These are phyloP conservation scores for Cyamopsis tetragonoloba DNA, from an alignment of 306 rosid genomes.

Conservation along the genomic window DNA sequence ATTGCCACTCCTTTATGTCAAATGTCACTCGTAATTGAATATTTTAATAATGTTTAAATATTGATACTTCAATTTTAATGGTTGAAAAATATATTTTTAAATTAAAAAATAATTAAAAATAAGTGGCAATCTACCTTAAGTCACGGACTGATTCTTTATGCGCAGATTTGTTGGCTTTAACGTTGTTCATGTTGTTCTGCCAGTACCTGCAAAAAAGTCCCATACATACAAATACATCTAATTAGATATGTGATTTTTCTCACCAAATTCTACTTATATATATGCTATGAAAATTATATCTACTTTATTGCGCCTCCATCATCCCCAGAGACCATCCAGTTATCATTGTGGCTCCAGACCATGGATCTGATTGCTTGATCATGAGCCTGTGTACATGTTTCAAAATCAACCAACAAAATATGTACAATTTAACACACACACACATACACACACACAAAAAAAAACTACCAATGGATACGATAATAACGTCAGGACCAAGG, in stretches of 20 bases:
- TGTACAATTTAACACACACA: too few relatives aligned
- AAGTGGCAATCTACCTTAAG: constrained; percentile 84
- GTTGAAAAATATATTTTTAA: too few relatives aligned
- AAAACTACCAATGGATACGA: constrained; percentile 10
- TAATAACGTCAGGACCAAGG: constrained; percentile 1
- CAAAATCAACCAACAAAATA: constrained; percentile 23
- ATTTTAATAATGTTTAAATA: too few relatives aligned
- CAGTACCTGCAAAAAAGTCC: constrained; percentile 61
- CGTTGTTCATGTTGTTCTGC: constrained; percentile 99
- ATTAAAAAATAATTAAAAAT: too few relatives aligned
- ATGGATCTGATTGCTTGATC: constrained; percentile 98
- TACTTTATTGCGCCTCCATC: constrained; percentile 99
- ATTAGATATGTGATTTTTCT: not conserved
- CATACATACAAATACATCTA: constrained; percentile 20
- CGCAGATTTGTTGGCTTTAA: constrained; percentile 94
- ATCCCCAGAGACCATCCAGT: constrained; percentile 99
- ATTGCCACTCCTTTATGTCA: too few relatives aligned
- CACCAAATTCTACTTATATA: constrained; percentile 11
- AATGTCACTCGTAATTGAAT: too few relatives aligned
- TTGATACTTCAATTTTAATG: too few relatives aligned
- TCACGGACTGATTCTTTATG: constrained; percentile 98
- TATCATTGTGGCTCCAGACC: constrained; percentile 99
- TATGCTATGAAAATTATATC: constrained; percentile 15
- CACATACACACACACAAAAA: too few relatives aligned
- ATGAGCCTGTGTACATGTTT: constrained; percentile 70